A percentile compares a stretch with the other conserved stretches of the same genome.
Conservation (phyloP, 176 grass and related monocot genomes). For the Thalia dealbata region DNA sequence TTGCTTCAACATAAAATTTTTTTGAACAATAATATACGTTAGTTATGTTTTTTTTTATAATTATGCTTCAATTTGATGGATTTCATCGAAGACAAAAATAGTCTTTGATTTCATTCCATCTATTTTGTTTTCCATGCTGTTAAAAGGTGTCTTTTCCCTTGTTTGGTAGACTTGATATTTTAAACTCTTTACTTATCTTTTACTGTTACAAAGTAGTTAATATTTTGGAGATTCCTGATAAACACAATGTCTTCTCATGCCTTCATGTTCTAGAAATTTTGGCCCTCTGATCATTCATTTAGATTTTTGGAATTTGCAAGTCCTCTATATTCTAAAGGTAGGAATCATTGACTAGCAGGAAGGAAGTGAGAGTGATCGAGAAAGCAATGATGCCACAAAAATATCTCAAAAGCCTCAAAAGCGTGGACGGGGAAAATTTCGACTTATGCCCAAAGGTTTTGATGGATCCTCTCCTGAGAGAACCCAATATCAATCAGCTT, state of each 20-base stretch:
- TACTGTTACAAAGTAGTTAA: not conserved
- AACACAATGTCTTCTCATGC: not conserved
- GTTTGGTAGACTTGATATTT: not conserved
- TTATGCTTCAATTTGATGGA: not conserved
- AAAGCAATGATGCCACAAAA: slow-evolving; percentile 68
- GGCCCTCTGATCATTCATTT: not conserved
- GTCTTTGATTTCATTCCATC: not conserved
- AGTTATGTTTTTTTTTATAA: not conserved
- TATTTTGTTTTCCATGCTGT: not conserved
- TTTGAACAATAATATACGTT: no score
- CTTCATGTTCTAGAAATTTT: not conserved
- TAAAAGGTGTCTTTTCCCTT: not conserved
- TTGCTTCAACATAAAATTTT: not conserved
- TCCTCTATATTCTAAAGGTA: slow-evolving; percentile 7
- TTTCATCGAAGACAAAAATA: not conserved
- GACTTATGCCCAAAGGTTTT: slow-evolving; percentile 47
- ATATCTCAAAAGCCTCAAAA: slow-evolving; percentile 56
- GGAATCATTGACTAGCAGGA: slow-evolving; percentile 40
- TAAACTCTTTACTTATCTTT: not conserved
- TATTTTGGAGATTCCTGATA: not conserved
- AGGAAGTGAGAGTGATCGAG: slow-evolving; percentile 76
- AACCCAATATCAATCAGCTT: slow-evolving; percentile 57
- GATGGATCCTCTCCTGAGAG: slow-evolving; percentile 62
- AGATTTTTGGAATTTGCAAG: not conserved
- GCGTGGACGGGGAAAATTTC: slow-evolving; percentile 61